Percentiles rank a stretch among this genome's conserved stretches.
Conservation (phyloP, 495 filamentous ascomycete species). For the Alectoria sarmentosa region DNA sequence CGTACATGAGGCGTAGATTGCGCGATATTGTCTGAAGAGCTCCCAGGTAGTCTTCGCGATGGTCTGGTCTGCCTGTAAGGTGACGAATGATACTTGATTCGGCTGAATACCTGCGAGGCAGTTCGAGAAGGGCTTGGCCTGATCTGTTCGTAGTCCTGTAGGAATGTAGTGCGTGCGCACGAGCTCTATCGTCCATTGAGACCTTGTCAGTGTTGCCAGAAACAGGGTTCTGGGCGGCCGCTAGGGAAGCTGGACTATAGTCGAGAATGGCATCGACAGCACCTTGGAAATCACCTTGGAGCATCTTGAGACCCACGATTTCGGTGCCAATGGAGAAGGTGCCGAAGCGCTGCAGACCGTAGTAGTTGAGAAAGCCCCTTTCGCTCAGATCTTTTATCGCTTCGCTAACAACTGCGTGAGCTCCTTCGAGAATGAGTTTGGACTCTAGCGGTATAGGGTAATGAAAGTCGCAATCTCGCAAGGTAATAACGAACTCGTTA, state of each 20-base stretch:
- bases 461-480: conserved; percentile 70
- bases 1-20: conserved; percentile 83
- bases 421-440: conserved; percentile 33
- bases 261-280: conserved; percentile 68
- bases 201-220: conserved; percentile 35
- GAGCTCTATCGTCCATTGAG: conserved; percentile 62
- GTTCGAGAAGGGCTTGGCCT: conserved; percentile 49
- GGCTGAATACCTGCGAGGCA: conserved; percentile 78
- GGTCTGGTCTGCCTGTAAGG: conserved; percentile 39
- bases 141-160: conserved; percentile 55
- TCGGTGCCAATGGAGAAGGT: conserved; percentile 77
- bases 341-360: conserved; percentile 89
- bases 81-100: conserved; percentile 72
- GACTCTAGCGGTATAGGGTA: conserved; percentile 38
- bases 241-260: conserved; percentile 48
- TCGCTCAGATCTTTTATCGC: conserved; percentile 48
- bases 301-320: conserved; percentile 70
- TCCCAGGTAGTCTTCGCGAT: conserved; percentile 60
- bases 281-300: conserved; percentile 70
- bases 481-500: conserved; percentile 87
- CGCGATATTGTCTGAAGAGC: conserved; percentile 70
- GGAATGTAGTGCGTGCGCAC: conserved; percentile 65
- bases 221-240: conserved; percentile 33
- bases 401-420: conserved; percentile 47
- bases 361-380: conserved; percentile 92